These are phyloP conservation scores for Incumbomyces delicatus DNA, from an alignment of 2,329 filamentous ascomycete species.

Conservation along the genomic window DNA sequence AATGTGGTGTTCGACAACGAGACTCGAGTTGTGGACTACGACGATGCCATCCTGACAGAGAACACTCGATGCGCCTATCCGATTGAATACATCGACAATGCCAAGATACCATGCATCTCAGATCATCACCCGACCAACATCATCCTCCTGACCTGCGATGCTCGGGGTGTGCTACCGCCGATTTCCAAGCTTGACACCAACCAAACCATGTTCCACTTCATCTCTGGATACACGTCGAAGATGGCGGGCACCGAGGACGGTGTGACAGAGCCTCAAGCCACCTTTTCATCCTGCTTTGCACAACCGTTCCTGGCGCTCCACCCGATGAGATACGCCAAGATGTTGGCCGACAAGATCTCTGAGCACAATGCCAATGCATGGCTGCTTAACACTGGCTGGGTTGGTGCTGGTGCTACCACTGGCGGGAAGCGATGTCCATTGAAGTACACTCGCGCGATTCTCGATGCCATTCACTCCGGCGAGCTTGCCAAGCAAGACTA, in stretches of 20 bases:
- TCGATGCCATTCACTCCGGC: conserved; percentile 95
- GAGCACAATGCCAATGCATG: conserved; percentile 92
- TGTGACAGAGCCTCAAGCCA: conserved; percentile 92
- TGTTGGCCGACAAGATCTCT: conserved; percentile 97
- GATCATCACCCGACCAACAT: conserved; percentile 89
- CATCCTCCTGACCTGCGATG: conserved; percentile 94
- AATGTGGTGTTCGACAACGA: conserved; percentile 95
- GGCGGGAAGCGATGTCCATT: conserved; percentile 95
- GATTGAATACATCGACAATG: conserved; percentile 97
- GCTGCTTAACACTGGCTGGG: conserved; percentile 98
- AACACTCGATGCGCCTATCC: conserved; percentile 98
- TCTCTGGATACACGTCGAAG: conserved; percentile 98
- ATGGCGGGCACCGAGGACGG: conserved; percentile 99
- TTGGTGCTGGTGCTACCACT: conserved; percentile 79
- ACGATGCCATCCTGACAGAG: conserved; percentile 88
- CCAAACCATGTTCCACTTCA: conserved; percentile 99
- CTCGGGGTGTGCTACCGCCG: conserved; percentile 89
- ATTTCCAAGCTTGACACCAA: conserved; percentile 92
- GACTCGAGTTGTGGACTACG: conserved; percentile 87
- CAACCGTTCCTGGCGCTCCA: conserved; percentile 98
- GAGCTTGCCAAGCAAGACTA: conserved; percentile 88
- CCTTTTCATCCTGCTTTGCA: conserved; percentile 98
- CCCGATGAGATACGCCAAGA: conserved; percentile 97
- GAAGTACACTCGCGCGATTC: conserved; percentile 97
- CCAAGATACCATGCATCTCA: conserved; percentile 93